phyloP scores from a whole-genome alignment of 345 rosid species.

The Hevea brasiliensis region DNA sequence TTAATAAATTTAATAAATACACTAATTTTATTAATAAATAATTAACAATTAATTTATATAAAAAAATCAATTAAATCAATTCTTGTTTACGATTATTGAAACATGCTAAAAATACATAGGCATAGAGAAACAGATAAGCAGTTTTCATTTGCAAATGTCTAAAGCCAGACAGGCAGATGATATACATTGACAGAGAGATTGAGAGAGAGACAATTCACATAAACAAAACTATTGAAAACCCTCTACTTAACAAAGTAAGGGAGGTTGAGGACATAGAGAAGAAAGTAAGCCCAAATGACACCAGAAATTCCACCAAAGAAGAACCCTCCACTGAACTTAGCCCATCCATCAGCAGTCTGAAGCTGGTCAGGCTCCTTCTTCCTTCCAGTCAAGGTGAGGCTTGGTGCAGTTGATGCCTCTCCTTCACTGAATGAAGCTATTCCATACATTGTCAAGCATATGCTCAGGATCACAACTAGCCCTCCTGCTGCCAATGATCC shows the following conservation, averaged over 20 bases:
- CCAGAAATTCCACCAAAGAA: slow-evolving; percentile 96
- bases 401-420: slow-evolving; percentile 74
- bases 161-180: background rate
- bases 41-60: too few relatives aligned
- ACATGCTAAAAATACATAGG: too few relatives aligned
- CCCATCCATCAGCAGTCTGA: slow-evolving; percentile 96
- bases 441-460: slow-evolving; percentile 89
- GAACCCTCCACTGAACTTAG: slow-evolving; percentile 89
- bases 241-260: slow-evolving; percentile 80
- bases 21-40: too few relatives aligned
- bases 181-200: background rate
- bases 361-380: slow-evolving; percentile 92
- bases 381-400: slow-evolving; percentile 85
- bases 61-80: too few relatives aligned
- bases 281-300: slow-evolving; percentile 91
- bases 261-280: slow-evolving; percentile 80
- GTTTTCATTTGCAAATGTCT: background rate
- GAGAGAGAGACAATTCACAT: background rate
- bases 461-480: slow-evolving; percentile 75
- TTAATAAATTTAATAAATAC: too few relatives aligned
- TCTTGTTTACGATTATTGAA: too few relatives aligned
- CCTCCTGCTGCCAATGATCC: slow-evolving; percentile 91
- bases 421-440: slow-evolving; percentile 76
- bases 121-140: background rate
- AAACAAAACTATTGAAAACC: background rate